These are phyloP conservation scores for Aureobasidium namibiae DNA, from an alignment of 2,329 filamentous ascomycete genomes.

Conservation along the genomic window DNA sequence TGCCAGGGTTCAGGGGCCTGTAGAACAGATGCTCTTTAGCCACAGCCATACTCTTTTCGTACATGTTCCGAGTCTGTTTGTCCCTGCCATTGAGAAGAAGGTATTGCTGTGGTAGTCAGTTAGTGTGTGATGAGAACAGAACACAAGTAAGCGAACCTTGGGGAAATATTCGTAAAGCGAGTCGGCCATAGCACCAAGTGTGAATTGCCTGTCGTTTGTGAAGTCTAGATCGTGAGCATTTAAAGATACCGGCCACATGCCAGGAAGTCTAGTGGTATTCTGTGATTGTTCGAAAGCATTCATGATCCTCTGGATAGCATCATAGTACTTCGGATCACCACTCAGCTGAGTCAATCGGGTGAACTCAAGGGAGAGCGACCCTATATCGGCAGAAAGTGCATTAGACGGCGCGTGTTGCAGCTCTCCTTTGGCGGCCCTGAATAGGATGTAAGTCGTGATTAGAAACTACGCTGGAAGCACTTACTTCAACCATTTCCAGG, in stretches of 20 bases:
- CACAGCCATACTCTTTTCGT: constrained; percentile 38
- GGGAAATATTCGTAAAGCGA: constrained; percentile 28
- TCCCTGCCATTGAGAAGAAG: constrained; percentile 22
- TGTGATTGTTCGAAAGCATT: constrained; percentile 49
- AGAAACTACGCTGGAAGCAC: not conserved
- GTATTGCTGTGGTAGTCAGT: constrained; percentile 14
- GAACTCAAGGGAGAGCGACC: constrained; percentile 54
- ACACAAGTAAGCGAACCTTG: constrained; percentile 13
- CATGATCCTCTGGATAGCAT: constrained; percentile 51
- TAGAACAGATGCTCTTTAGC: constrained; percentile 41
- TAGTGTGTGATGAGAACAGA: too few relatives aligned
- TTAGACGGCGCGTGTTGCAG: constrained; percentile 25
- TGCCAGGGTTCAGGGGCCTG: constrained; percentile 35
- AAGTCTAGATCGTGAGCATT: constrained; percentile 33
- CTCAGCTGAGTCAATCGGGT: constrained; percentile 58
- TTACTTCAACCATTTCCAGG: constrained; percentile 45
- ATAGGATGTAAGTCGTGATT: not conserved
- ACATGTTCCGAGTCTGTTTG: constrained; percentile 37
- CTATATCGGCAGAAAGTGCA: constrained; percentile 44
- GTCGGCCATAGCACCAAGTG: constrained; percentile 27
- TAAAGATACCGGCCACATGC: constrained; percentile 54
- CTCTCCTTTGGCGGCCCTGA: constrained; percentile 16
- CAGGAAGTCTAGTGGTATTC: constrained; percentile 47
- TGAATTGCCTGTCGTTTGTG: constrained; percentile 22
- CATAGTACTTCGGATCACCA: constrained; percentile 52